Evolutionary conservation across 106 monocot genomes (phyloP).

Genomic region (Hemerocallis citrina): DNA sequence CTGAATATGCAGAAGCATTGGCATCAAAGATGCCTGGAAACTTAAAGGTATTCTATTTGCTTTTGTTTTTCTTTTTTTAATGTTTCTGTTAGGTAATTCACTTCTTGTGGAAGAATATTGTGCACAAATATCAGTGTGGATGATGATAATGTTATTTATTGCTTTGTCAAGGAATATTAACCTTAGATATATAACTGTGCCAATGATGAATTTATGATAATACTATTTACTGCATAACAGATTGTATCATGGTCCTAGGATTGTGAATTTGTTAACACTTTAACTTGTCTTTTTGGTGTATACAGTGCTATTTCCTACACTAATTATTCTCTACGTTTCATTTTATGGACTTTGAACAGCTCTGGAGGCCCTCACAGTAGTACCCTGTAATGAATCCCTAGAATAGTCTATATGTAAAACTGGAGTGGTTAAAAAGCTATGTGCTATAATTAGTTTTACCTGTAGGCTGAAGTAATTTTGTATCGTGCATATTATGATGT

Average conservation of each 20-base stretch:
- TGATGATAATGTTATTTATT: too few species aligned
- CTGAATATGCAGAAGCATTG: conserved; percentile 88
- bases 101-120: background rate
- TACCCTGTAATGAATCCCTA: background rate
- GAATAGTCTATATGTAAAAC: background rate
- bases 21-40: conserved; percentile 98
- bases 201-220: too few species aligned
- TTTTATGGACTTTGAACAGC: too few species aligned
- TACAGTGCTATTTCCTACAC: background rate
- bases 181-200: too few species aligned
- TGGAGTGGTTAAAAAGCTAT: background rate
- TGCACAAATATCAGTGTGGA: too few species aligned
- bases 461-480: background rate
- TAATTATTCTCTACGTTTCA: too few species aligned
- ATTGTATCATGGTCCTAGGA: background rate
- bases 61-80: background rate
- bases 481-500: background rate
- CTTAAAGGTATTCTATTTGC: conserved; percentile 47
- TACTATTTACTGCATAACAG: background rate
- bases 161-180: too few species aligned
- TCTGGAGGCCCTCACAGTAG: background rate
- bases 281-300: background rate
- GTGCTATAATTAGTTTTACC: background rate
- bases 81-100: background rate
- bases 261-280: background rate